Conservation (phyloP, 2,329 filamentous ascomycete genomes). For the Trichoderma hamatum region DNA sequence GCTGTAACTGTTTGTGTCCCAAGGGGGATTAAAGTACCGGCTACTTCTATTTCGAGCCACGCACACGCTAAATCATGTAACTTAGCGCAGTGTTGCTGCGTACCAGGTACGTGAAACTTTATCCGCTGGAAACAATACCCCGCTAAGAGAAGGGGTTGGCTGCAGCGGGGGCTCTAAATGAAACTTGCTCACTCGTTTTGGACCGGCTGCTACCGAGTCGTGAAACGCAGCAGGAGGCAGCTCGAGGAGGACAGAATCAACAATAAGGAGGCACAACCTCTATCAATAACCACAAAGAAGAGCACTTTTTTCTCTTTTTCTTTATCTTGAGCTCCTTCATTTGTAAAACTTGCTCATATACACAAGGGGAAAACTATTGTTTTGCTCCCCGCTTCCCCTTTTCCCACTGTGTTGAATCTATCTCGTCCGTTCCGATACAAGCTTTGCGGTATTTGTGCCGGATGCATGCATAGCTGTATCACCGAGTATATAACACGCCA, state of each 20-base stretch:
- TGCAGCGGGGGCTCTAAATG: conserved; percentile 1
- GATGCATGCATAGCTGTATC: neutral
- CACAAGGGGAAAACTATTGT: neutral
- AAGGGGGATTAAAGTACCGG: neutral
- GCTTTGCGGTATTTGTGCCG: neutral
- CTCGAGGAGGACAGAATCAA: neutral
- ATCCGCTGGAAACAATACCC: neutral
- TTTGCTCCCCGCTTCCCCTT: neutral
- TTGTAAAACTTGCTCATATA: neutral
- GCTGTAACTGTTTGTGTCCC: conserved; percentile 3
- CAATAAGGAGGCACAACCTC: neutral
- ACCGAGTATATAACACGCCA: neutral
- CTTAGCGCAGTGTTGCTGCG: neutral
- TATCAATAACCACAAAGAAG: neutral
- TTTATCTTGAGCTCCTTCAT: neutral
- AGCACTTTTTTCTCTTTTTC: neutral
- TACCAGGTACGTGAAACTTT: neutral
- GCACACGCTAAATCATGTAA: neutral
- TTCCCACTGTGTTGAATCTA: neutral
- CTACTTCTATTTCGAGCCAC: neutral
- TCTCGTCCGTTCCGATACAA: neutral
- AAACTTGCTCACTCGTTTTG: conserved; percentile 17
- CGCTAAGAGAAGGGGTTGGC: neutral
- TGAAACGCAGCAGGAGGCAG: neutral
- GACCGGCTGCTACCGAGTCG: neutral